Conservation (phyloP, 371 early-diverging fungal genomes). For the Coemansia sp. region DNA sequence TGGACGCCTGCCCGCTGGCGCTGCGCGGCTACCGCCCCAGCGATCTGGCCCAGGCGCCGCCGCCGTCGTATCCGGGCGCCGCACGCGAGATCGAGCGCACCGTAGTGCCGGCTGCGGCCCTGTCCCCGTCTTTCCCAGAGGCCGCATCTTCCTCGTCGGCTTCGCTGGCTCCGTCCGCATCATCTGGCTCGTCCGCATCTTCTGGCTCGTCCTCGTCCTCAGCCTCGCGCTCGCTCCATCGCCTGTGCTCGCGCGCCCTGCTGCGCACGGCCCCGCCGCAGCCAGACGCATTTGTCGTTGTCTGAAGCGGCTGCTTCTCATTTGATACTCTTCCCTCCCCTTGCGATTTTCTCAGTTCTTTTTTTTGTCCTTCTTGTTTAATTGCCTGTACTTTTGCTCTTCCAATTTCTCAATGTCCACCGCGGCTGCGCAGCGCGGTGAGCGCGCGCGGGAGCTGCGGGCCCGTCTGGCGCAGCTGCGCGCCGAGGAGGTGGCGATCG, state of each 20-base stretch:
- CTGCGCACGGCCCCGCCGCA: neutral
- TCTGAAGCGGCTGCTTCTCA: neutral
- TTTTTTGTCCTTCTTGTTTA: neutral
- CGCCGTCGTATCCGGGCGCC: slow-evolving; percentile 46
- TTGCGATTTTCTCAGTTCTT: neutral
- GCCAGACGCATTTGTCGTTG: neutral
- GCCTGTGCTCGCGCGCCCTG: slow-evolving; percentile 19
- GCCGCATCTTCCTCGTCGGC: too few species aligned
- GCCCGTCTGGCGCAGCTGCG: slow-evolving; percentile 23
- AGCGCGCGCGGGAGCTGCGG: slow-evolving; percentile 9
- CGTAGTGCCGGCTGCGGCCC: slow-evolving; percentile 14
- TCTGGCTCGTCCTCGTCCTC: neutral
- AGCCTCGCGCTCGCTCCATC: slow-evolving; percentile 2
- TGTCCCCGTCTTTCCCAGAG: neutral
- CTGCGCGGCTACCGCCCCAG: slow-evolving; percentile 31
- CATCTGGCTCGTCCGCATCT: neutral
- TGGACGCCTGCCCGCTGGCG: slow-evolving; percentile 33
- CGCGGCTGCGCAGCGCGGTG: neutral
- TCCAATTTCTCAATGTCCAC: neutral
- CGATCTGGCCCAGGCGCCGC: slow-evolving; percentile 26
- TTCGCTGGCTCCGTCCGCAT: neutral
- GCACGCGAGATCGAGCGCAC: slow-evolving; percentile 31
- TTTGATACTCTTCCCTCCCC: neutral
- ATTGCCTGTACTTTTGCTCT: neutral
- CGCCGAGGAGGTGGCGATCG: slow-evolving; percentile 36